A percentile compares a stretch with the other conserved stretches of the same genome.
Evolutionary conservation across 441 rosid genomes (phyloP).

Genomic region (Aquilaria agallochum): DNA sequence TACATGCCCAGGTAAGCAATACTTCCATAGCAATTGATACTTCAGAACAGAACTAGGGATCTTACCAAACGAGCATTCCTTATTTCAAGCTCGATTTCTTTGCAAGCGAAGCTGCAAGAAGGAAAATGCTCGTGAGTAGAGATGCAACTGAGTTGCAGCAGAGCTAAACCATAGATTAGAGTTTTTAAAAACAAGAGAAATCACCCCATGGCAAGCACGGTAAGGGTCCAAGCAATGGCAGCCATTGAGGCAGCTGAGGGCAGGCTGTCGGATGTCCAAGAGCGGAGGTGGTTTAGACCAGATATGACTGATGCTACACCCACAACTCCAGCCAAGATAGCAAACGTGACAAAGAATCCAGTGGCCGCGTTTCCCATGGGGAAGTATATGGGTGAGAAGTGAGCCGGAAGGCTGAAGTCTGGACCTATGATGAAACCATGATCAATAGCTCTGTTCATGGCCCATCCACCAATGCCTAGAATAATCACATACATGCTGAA

Average conservation of each 20-base stretch:
- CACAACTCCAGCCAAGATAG: conserved; percentile 87
- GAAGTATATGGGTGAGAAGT: conserved; percentile 87
- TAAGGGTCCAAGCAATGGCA: conserved; percentile 81
- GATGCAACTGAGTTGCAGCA: too few relatives aligned
- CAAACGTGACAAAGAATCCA: conserved; percentile 78
- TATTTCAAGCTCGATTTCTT: conserved; percentile 65
- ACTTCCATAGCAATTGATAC: background rate
- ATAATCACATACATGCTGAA: conserved; percentile 75
- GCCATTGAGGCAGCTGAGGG: conserved; percentile 77
- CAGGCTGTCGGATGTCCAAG: conserved; percentile 52
- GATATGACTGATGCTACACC: conserved; percentile 73
- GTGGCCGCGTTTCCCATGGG: conserved; percentile 98
- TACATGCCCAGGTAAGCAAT: too few relatives aligned
- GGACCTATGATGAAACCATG: conserved; percentile 83
- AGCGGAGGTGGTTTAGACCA: conserved; percentile 60
- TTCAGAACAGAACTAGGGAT: background rate
- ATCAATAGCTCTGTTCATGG: conserved; percentile 74
- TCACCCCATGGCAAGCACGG: conserved; percentile 89
- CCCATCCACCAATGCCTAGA: conserved; percentile 88
- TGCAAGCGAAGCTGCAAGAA: conserved; percentile 69
- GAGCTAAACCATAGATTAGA: too few relatives aligned
- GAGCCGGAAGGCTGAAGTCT: conserved; percentile 64
- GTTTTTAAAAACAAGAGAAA: conserved; percentile 1
- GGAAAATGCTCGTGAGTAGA: conserved; percentile 4
- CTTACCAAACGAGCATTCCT: conserved; percentile 82